Conservation (phyloP, 139 green algal genomes). For the Chlorella sp. region DNA sequence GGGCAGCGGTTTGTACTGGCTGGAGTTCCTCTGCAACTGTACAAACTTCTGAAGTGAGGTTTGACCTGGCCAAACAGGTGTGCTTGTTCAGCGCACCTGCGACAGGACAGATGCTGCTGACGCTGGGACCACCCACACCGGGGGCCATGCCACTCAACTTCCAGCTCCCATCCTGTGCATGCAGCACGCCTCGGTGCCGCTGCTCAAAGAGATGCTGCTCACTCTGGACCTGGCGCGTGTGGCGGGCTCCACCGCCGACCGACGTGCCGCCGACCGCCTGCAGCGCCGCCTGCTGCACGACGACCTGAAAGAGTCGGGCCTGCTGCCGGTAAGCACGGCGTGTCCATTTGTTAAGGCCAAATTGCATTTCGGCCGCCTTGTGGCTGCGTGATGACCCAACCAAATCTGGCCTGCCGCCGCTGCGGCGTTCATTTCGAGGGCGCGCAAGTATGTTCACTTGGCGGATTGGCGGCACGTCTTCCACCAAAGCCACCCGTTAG, state of each 20-base stretch:
- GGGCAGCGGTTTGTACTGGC: too few relatives aligned
- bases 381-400: constrained; percentile 75
- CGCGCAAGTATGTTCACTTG: too few relatives aligned
- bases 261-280: constrained; percentile 74
- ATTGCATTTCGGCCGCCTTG: too few relatives aligned
- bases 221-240: constrained; percentile 75
- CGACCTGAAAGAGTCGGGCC: constrained; percentile 74
- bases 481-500: too few relatives aligned
- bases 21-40: too few relatives aligned
- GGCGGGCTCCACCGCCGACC: constrained; percentile 62
- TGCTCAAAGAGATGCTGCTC: constrained; percentile 87
- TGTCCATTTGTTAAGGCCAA: too few relatives aligned
- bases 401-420: constrained; percentile 80
- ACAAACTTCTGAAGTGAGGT: too few relatives aligned
- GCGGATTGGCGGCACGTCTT: too few relatives aligned
- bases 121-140: constrained; percentile 34
- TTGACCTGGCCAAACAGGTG: too few relatives aligned
- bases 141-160: too few relatives aligned
- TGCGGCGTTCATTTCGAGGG: too few relatives aligned
- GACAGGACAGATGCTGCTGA: constrained; percentile 82
- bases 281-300: constrained; percentile 81
- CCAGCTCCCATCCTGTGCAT: background rate
- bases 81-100: too few relatives aligned
- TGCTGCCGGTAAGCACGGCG: constrained; percentile 76
- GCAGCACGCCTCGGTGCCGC: constrained; percentile 45